Evolutionary conservation across 495 filamentous ascomycete genomes (phyloP), one percentile per base, ranked within the genome.

Genomic region (Penicillium ucsense): DNA sequence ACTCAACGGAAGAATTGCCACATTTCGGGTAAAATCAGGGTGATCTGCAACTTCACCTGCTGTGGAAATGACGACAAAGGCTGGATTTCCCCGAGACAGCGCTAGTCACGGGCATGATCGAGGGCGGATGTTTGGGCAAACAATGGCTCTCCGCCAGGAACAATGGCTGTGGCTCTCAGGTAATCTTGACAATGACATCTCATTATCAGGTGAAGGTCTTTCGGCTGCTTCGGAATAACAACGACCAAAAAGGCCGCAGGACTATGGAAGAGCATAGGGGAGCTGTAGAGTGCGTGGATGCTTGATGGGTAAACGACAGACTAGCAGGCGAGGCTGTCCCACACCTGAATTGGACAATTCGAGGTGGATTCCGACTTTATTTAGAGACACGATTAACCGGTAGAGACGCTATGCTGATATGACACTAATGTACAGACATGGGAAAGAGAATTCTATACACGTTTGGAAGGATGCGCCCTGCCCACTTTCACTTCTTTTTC

Each of bases 401-500:
- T 35, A 42, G 8, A 42, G 45, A 33, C 45, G 45, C 45, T 46
- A 39, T 46, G 35, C 45, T 31, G 20, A 29, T 31, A 38, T 37
- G 35, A 38, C 20, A 20, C 20, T 20, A 20, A 20, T 20, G 20
- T 20, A 20, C 20, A 20, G 20, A 20, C 20, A 20, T 20, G 20
- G 20, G 2, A 20, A 20, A 20, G 20, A 20, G 20, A 6, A 8
- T 4, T 33, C 39, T 11, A 46, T 4, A 31, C 35, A 31, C 6
- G 31, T 36, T 47, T 34, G 8, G 37, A 10, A 12, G 38, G 39
- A 5, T 34, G 38, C 27, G 43, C 31, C 43, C 39, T 46, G 41
- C 44, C 45, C 4, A 27, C 42, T 33, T 54, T 62, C 9, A 73
- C 69, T 44, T 74, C 73, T 53, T 63, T 60, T 40, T 74, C 74